Evolutionary conservation across 164 flowering plant species (phyloP).

Genomic region (Berberis vulgaris): DNA sequence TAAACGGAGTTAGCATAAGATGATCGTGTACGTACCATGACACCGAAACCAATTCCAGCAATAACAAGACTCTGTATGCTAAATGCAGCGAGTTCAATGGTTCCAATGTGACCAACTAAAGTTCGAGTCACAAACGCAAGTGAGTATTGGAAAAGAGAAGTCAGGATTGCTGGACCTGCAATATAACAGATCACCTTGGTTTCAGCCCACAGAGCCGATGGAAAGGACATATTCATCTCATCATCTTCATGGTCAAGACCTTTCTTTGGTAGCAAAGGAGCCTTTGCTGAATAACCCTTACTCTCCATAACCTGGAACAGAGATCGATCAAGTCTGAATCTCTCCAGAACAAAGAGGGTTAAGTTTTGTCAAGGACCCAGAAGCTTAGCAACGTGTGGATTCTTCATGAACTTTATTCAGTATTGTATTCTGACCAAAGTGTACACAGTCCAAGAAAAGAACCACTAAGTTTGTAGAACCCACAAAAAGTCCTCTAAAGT

Average conservation of each 20-base stretch:
- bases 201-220: not conserved
- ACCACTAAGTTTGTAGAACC: no score
- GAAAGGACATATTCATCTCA: not conserved
- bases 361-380: no score
- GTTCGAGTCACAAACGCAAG: slow-evolving; percentile 1
- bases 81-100: slow-evolving; percentile 6
- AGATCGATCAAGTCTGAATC: no score
- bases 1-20: no score
- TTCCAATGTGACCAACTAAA: slow-evolving; percentile 1
- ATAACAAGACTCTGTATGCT: not conserved
- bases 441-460: no score
- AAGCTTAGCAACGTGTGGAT: no score
- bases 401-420: no score
- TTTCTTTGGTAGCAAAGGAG: not conserved
- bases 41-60: slow-evolving; percentile 5
- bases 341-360: no score
- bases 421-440: no score
- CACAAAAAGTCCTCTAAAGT: no score
- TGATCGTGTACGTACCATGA: not conserved
- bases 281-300: not conserved
- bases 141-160: slow-evolving; percentile 4
- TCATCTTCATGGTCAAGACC: not conserved
- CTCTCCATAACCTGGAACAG: no score
- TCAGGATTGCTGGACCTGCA: slow-evolving; percentile 9
- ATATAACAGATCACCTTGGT: slow-evolving; percentile 4